These are phyloP conservation scores for Vigna radiata DNA, from an alignment of 306 rosid species.

Conservation along the genomic window DNA sequence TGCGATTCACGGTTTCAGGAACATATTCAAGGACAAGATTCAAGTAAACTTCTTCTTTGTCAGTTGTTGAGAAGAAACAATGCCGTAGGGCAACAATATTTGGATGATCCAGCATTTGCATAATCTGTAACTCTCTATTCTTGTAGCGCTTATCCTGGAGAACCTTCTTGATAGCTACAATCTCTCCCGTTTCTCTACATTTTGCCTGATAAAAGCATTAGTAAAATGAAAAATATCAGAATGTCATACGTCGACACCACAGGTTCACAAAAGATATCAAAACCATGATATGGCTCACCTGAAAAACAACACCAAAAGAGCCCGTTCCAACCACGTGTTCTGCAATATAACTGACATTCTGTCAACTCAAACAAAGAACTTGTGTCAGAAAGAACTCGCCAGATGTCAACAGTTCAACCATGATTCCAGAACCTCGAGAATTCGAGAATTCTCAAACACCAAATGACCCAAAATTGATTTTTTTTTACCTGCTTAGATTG, in stretches of 20 bases:
- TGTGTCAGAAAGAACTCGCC: slow-evolving; percentile 1
- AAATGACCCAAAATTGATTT: background rate
- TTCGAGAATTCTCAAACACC: slow-evolving; percentile 23
- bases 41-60: slow-evolving; percentile 92
- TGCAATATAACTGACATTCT: slow-evolving; percentile 83
- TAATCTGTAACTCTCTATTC: slow-evolving; percentile 95
- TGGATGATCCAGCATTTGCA: slow-evolving; percentile 99
- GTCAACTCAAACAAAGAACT: slow-evolving; percentile 41
- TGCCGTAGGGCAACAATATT: slow-evolving; percentile 90
- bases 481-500: slow-evolving; percentile 86
- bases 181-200: slow-evolving; percentile 98
- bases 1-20: slow-evolving; percentile 91
- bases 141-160: slow-evolving; percentile 99
- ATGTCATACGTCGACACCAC: slow-evolving; percentile 15
- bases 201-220: slow-evolving; percentile 69
- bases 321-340: slow-evolving; percentile 98
- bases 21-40: slow-evolving; percentile 97
- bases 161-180: slow-evolving; percentile 98
- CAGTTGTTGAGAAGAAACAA: slow-evolving; percentile 91
- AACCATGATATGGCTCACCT: slow-evolving; percentile 57
- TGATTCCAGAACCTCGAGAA: slow-evolving; percentile 20
- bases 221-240: slow-evolving; percentile 16
- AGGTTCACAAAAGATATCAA: slow-evolving; percentile 18
- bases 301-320: slow-evolving; percentile 96
- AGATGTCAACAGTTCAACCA: slow-evolving; percentile 27